These are phyloP conservation scores for Monilinia fructigena DNA, from an alignment of 2,329 filamentous ascomycete species.

Conservation along the genomic window DNA sequence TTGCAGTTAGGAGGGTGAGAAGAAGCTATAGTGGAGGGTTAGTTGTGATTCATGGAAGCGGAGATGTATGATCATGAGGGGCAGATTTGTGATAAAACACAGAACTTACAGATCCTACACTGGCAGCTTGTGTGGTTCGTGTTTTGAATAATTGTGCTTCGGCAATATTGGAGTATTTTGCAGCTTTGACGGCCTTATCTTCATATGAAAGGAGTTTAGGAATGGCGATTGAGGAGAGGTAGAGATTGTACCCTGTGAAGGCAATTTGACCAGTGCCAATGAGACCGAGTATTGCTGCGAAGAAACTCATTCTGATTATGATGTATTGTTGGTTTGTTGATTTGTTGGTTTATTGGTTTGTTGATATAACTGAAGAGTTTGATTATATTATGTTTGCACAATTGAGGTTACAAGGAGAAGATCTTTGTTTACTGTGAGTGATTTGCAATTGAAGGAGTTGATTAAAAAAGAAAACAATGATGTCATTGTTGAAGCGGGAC, in stretches of 20 bases:
- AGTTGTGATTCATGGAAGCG: background rate
- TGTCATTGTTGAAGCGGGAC: conserved; percentile 7
- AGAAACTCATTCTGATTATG: background rate
- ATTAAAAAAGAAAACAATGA: background rate
- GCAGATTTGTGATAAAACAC: background rate
- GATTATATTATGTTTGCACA: background rate
- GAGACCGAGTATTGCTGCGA: conserved; percentile 13
- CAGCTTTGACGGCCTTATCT: conserved; percentile 45
- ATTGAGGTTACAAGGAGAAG: background rate
- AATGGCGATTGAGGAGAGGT: conserved; percentile 46
- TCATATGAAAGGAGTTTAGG: conserved; percentile 48
- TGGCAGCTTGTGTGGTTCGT: conserved; percentile 44
- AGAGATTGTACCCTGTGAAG: conserved; percentile 46
- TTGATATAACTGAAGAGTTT: background rate
- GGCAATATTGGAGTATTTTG: conserved; percentile 46
- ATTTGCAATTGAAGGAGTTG: background rate
- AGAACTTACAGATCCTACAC: conserved; percentile 11
- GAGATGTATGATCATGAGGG: background rate
- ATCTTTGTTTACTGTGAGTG: background rate
- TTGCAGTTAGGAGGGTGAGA: background rate
- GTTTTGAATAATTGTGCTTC: conserved; percentile 46
- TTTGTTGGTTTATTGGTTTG: background rate
- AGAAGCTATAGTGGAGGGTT: background rate
- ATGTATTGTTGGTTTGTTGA: background rate
- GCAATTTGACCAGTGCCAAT: conserved; percentile 39